phyloP scores from a whole-genome alignment of 371 early-diverging fungal genomes.

The Entomophthora muscae region DNA sequence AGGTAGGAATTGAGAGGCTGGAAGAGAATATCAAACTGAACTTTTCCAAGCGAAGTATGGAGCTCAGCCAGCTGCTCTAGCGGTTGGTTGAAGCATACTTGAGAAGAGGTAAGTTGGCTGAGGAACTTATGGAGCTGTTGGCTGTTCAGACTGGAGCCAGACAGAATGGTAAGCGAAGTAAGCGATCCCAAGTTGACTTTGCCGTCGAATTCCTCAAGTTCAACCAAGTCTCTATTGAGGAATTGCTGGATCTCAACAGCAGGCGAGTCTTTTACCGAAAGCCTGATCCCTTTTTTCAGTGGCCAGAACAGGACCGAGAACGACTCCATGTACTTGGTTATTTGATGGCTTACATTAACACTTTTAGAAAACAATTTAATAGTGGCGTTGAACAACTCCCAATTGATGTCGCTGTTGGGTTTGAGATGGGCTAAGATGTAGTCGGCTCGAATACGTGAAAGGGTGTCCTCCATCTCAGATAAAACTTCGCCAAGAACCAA shows the following conservation, averaged over 20 bases:
- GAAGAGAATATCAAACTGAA: neutral
- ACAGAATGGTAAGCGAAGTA: neutral
- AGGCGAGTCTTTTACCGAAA: neutral
- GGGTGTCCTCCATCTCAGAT: neutral
- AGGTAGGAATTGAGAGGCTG: neutral
- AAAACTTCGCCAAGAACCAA: neutral
- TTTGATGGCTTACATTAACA: neutral
- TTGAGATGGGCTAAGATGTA: neutral
- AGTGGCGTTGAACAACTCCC: neutral
- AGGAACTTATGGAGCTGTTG: neutral
- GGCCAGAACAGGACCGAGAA: neutral
- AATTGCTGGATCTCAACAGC: neutral
- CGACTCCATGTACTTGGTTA: neutral
- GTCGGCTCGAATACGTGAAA: neutral
- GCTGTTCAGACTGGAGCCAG: neutral
- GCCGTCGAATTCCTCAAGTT: neutral
- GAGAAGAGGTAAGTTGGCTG: neutral
- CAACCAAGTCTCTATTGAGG: neutral
- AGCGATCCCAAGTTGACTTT: neutral
- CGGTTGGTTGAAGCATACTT: neutral
- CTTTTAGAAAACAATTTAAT: neutral
- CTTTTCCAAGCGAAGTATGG: neutral
- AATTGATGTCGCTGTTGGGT: neutral
- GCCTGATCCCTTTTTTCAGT: neutral
- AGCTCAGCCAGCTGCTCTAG: neutral